Evolutionary conservation across 768 basidiomycete species (phyloP).

Genomic region (Termitomyces titanicus): DNA sequence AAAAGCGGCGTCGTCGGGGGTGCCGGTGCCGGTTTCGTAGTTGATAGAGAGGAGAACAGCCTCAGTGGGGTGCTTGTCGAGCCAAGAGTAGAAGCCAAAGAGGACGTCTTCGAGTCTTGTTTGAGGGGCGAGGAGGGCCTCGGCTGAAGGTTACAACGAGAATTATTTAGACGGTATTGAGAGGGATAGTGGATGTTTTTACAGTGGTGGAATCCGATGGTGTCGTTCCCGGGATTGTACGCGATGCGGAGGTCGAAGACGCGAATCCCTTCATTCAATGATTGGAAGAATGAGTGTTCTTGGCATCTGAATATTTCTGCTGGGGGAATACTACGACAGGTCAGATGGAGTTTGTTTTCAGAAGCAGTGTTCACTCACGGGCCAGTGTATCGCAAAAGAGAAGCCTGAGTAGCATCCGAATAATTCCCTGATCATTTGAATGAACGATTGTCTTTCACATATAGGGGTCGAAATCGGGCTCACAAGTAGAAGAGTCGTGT

Average conservation of each 20-base stretch:
- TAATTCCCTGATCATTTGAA: constrained; percentile 36
- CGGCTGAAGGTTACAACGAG: constrained; percentile 19
- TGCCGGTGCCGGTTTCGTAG: constrained; percentile 43
- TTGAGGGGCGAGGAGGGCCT: constrained; percentile 39
- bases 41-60: constrained; percentile 49
- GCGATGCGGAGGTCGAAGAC: constrained; percentile 46
- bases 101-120: constrained; percentile 48
- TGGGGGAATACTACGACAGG: constrained; percentile 25
- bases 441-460: neutral
- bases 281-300: constrained; percentile 41
- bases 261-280: constrained; percentile 46
- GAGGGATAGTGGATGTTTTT: neutral
- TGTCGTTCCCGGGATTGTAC: constrained; percentile 48
- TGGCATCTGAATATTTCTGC: constrained; percentile 39
- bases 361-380: constrained; percentile 26
- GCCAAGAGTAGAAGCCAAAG: constrained; percentile 49
- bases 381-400: constrained; percentile 40
- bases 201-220: constrained; percentile 49
- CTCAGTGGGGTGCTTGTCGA: constrained; percentile 48
- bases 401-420: constrained; percentile 35
- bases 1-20: constrained; percentile 37
- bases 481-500: constrained; percentile 47
- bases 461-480: neutral
- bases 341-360: neutral
- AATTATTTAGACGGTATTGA: neutral